Evolutionary conservation across 768 basidiomycete genomes (phyloP).

Genomic region (Tylopilus balloui): DNA sequence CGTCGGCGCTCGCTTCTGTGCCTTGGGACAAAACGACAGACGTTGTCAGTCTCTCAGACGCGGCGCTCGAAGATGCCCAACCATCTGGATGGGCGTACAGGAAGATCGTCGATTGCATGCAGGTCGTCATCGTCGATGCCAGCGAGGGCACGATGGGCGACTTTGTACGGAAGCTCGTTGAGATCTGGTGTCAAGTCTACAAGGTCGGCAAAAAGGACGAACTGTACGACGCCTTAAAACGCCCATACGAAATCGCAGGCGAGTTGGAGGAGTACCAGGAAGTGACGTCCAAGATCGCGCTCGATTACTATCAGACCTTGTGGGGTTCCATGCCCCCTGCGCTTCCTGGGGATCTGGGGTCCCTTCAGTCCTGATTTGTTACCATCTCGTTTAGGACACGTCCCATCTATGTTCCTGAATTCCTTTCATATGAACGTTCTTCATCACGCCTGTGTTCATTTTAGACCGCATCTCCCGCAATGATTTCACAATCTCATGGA

Average conservation of each 20-base stretch:
- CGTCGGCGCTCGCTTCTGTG: slow-evolving; percentile 20
- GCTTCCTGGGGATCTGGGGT: slow-evolving; percentile 3
- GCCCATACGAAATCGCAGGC: slow-evolving; percentile 21
- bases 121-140: slow-evolving; percentile 28
- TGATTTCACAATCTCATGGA: slow-evolving; percentile 1
- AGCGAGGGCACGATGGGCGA: slow-evolving; percentile 28
- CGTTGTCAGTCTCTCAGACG: slow-evolving; percentile 17
- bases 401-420: too few relatives aligned
- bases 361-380: slow-evolving; percentile 3
- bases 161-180: slow-evolving; percentile 27
- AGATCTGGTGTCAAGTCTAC: slow-evolving; percentile 29
- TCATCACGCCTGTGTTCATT: neutral
- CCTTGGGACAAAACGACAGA: slow-evolving; percentile 25
- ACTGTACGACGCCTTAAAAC: slow-evolving; percentile 20
- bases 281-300: slow-evolving; percentile 8
- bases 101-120: slow-evolving; percentile 27
- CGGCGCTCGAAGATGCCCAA: slow-evolving; percentile 23
- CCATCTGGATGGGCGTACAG: slow-evolving; percentile 15
- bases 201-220: slow-evolving; percentile 16
- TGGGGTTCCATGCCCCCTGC: slow-evolving; percentile 21
- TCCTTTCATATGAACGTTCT: neutral
- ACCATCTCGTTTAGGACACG: too few relatives aligned
- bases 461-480: neutral
- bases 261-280: slow-evolving; percentile 23
- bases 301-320: slow-evolving; percentile 19